These are phyloP conservation scores for Cupressus sempervirens DNA, from an alignment of 75 land plant genomes.

Conservation along the genomic window DNA sequence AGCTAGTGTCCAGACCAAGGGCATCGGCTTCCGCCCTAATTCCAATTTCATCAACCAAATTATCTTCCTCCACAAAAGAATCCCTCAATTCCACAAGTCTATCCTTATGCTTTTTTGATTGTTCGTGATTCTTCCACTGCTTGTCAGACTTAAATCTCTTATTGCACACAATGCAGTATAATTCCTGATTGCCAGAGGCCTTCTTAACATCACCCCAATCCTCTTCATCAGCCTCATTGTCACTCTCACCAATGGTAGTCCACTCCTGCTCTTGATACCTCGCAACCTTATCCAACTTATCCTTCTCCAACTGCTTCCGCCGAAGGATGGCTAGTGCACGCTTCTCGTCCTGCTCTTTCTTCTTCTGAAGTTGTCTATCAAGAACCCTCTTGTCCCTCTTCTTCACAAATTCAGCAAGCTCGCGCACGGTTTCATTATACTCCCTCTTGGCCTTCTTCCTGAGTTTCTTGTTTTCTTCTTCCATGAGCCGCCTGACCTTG, in stretches of 20 bases:
- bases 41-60: slow-evolving; percentile 7
- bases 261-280: slow-evolving; percentile 80
- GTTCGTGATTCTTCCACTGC: slow-evolving; percentile 98
- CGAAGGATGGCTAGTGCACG: slow-evolving; percentile 41
- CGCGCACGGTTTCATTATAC: slow-evolving; percentile 75
- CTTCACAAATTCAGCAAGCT: slow-evolving; percentile 82
- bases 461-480: slow-evolving; percentile 94
- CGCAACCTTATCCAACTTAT: slow-evolving; percentile 44
- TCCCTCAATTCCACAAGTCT: slow-evolving; percentile 62
- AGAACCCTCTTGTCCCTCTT: slow-evolving; percentile 94
- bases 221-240: slow-evolving; percentile 23
- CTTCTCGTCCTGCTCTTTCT: slow-evolving; percentile 47
- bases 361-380: slow-evolving; percentile 57
- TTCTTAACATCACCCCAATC: slow-evolving; percentile 13
- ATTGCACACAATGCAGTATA: slow-evolving; percentile 70
- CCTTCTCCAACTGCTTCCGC: slow-evolving; percentile 56
- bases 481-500: slow-evolving; percentile 72
- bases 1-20: not conserved
- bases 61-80: slow-evolving; percentile 32
- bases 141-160: slow-evolving; percentile 89
- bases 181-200: slow-evolving; percentile 28
- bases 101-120: slow-evolving; percentile 93
- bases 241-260: slow-evolving; percentile 47
- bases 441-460: slow-evolving; percentile 81
- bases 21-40: not conserved